Evolutionary conservation across 2,329 filamentous ascomycete genomes (phyloP).

Genomic region (Botryotinia narcissicola): DNA sequence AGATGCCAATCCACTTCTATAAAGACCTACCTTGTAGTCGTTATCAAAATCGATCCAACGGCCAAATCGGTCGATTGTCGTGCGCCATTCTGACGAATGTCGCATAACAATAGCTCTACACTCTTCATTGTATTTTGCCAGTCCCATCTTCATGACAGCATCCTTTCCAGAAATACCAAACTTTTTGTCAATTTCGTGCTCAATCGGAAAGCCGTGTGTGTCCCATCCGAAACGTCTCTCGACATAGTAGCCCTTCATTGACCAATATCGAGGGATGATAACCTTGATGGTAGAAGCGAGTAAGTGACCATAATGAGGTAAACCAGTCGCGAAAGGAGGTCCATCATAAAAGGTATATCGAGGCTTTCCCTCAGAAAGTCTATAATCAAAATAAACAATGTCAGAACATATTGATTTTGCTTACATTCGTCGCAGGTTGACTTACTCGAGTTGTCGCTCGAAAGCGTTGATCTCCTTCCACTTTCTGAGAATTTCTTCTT

Average conservation of each 20-base stretch:
- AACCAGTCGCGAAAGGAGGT: conserved; percentile 72
- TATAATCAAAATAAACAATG: not conserved
- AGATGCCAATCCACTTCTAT: not conserved
- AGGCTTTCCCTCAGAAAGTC: conserved; percentile 73
- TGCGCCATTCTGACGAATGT: conserved; percentile 81
- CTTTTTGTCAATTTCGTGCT: conserved; percentile 98
- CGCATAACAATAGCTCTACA: conserved; percentile 93
- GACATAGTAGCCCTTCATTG: conserved; percentile 93
- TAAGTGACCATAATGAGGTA: conserved; percentile 66
- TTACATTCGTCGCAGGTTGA: not conserved
- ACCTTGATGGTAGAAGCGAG: conserved; percentile 94
- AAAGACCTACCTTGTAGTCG: conserved; percentile 73
- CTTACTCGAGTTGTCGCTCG: conserved; percentile 18
- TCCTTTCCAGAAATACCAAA: conserved; percentile 83
- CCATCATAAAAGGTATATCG: conserved; percentile 96
- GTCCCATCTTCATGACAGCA: conserved; percentile 80
- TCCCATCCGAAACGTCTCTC: conserved; percentile 95
- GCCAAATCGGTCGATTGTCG: conserved; percentile 82
- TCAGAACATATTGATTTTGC: not conserved
- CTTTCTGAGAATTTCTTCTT: conserved; percentile 13
- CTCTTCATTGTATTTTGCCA: conserved; percentile 87
- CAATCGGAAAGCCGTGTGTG: conserved; percentile 89
- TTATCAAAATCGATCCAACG: conserved; percentile 98
- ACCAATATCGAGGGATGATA: conserved; percentile 94
- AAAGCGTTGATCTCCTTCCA: conserved; percentile 19